phyloP scores from a whole-genome alignment of 768 basidiomycete species.

The Galerina sulciceps region DNA sequence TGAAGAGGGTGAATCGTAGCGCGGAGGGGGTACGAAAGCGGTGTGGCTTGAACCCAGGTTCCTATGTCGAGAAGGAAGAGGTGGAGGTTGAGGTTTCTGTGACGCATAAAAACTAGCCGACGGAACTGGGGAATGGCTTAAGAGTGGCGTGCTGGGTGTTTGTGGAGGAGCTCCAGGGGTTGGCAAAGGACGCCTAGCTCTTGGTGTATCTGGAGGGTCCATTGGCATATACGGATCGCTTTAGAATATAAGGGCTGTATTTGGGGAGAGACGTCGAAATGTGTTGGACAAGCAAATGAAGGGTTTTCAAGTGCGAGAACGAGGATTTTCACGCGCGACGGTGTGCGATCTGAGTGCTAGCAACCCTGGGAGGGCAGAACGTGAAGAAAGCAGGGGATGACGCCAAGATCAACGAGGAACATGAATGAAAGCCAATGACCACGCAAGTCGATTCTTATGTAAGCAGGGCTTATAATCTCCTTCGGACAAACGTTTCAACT shows the following conservation, averaged over 20 bases:
- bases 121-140: slow-evolving; percentile 33
- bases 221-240: slow-evolving; percentile 28
- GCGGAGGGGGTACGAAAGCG: slow-evolving; percentile 43
- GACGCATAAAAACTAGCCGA: slow-evolving; percentile 42
- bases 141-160: slow-evolving; percentile 45
- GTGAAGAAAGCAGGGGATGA: neutral
- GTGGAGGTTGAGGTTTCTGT: slow-evolving; percentile 38
- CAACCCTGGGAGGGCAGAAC: neutral
- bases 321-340: neutral
- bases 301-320: neutral
- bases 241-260: neutral
- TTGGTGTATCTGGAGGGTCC: slow-evolving; percentile 52
- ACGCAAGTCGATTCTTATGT: slow-evolving; percentile 10
- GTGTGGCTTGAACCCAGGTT: slow-evolving; percentile 50
- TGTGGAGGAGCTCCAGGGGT: slow-evolving; percentile 43
- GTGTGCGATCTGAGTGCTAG: neutral
- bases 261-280: too few relatives aligned
- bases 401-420: neutral
- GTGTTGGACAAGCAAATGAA: neutral
- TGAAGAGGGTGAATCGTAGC: slow-evolving; percentile 32
- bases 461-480: neutral
- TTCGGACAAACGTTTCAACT: too few relatives aligned
- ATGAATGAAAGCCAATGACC: neutral
- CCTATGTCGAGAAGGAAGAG: slow-evolving; percentile 41
- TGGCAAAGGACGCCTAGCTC: slow-evolving; percentile 50